A percentile compares a stretch with the other conserved stretches of the same genome.
Evolutionary conservation across 257 asterid genomes (phyloP).

Genomic region (Perilla frutescens): DNA sequence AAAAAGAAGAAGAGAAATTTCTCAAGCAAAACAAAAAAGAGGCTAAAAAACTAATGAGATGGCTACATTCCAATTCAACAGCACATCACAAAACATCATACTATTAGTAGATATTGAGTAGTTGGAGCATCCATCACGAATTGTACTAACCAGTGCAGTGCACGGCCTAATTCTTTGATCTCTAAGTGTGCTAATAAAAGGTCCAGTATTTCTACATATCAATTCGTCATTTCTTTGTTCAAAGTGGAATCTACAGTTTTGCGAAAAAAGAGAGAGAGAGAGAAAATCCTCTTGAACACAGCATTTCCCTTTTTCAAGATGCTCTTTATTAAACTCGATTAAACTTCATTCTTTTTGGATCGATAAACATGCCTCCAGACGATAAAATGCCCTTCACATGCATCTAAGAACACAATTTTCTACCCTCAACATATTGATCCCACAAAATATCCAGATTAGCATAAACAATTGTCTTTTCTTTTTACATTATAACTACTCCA

Average conservation of each 20-base stretch:
- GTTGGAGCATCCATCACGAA: conserved; percentile 7
- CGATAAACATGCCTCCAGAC: neutral
- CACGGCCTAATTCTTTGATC: neutral
- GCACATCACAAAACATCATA: neutral
- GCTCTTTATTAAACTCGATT: neutral
- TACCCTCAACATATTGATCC: neutral
- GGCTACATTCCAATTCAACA: conserved; percentile 13
- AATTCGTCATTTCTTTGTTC: neutral
- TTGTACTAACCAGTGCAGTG: neutral
- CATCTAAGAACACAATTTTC: neutral
- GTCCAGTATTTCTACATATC: neutral
- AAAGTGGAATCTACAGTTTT: neutral
- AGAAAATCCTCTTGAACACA: neutral
- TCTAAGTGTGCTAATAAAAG: neutral
- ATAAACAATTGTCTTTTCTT: neutral
- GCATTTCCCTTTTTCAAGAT: neutral
- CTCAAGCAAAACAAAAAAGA: neutral
- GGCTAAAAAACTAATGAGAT: neutral
- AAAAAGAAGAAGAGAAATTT: neutral
- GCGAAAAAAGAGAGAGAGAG: neutral
- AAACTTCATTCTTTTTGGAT: neutral
- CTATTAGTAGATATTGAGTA: neutral
- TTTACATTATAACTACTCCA: neutral
- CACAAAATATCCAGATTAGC: neutral
- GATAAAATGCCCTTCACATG: neutral